phyloP scores from a whole-genome alignment of 1,284 basidiomycete species.

The Ganoderma leucocontextum region DNA sequence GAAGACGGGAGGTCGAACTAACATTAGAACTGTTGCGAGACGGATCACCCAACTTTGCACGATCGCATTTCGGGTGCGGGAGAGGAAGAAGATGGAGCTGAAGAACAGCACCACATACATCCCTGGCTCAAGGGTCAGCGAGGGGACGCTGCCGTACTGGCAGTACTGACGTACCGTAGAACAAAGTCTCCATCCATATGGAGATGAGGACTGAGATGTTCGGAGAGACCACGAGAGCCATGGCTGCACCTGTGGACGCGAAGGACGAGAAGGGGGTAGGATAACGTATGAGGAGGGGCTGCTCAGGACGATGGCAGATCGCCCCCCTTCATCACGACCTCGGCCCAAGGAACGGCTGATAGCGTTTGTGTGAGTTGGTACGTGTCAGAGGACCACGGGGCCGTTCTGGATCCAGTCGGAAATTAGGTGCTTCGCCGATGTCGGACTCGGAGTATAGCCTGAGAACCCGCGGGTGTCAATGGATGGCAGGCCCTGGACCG shows the following conservation, averaged over 20 bases:
- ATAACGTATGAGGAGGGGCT: no score
- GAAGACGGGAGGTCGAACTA: not conserved
- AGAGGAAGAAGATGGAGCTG: not conserved
- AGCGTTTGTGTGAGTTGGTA: not conserved
- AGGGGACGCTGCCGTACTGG: not conserved
- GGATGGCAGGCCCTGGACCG: not conserved
- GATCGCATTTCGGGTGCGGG: not conserved
- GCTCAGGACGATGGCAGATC: not conserved
- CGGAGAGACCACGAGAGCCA: slow-evolving; percentile 8
- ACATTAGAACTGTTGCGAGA: not conserved
- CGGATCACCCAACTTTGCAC: not conserved
- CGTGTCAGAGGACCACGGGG: not conserved
- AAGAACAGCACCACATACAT: slow-evolving; percentile 1
- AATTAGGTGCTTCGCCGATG: no score
- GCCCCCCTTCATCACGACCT: slow-evolving; percentile 45
- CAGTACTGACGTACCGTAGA: slow-evolving; percentile 2
- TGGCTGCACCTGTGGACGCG: not conserved
- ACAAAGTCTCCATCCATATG: slow-evolving; percentile 14
- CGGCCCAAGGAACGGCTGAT: not conserved
- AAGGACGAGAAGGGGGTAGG: not conserved
- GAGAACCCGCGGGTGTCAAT: not conserved
- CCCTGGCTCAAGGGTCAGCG: not conserved
- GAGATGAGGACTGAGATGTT: slow-evolving; percentile 15
- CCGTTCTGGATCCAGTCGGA: no score
- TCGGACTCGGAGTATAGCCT: not conserved